Conservation (phyloP, 164 flowering plant species). For the Brasenia schreberi region DNA sequence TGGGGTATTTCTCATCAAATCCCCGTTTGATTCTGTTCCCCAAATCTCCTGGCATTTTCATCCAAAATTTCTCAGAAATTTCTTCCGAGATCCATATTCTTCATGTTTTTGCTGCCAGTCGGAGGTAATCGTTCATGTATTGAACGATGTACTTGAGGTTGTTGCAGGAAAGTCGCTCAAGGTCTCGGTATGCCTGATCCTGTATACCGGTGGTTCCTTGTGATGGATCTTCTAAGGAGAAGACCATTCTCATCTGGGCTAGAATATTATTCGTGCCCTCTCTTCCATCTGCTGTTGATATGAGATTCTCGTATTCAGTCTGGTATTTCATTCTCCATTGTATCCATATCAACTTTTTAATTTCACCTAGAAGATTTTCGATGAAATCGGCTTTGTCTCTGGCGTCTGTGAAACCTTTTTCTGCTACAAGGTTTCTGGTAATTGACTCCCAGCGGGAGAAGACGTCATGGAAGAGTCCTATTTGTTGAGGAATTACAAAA, state of each 20-base stretch:
- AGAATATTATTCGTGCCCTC: too few species aligned
- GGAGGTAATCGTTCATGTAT: too few species aligned
- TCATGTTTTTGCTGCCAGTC: background rate
- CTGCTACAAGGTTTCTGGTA: too few species aligned
- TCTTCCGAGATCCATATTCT: too few species aligned
- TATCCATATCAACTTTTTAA: constrained; percentile 2
- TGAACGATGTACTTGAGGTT: background rate
- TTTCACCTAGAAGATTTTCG: background rate
- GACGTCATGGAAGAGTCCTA: background rate
- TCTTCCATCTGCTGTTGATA: background rate
- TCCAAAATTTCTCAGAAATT: too few species aligned
- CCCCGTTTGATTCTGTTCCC: too few species aligned
- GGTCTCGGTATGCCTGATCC: background rate
- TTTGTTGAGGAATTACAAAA: background rate
- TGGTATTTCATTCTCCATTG: too few species aligned
- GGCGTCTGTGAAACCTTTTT: too few species aligned
- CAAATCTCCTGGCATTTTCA: too few species aligned
- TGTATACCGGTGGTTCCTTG: constrained; percentile 1
- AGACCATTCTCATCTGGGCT: constrained; percentile 1
- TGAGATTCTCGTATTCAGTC: background rate
- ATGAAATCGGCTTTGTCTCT: background rate
- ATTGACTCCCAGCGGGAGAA: too few species aligned
- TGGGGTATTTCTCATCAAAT: background rate
- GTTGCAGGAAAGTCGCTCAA: too few species aligned
- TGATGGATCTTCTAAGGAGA: background rate